phyloP scores from a whole-genome alignment of 2,329 filamentous ascomycete species.

The Xylariaceae sp. region DNA sequence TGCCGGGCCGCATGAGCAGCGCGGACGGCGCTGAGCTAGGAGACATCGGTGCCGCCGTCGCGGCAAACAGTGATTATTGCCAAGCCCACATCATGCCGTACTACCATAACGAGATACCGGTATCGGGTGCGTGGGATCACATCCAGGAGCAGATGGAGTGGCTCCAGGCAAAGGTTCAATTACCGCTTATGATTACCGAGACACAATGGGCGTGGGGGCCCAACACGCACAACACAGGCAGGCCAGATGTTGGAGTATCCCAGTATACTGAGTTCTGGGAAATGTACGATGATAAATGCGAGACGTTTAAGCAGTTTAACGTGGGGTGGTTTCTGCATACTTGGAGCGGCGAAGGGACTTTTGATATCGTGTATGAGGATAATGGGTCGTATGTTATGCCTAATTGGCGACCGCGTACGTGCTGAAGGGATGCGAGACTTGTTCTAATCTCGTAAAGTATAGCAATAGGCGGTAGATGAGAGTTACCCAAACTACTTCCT shows the following conservation, averaged over 20 bases:
- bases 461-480: no score
- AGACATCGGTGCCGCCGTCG: background rate
- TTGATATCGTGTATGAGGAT: slow-evolving; percentile 11
- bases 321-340: slow-evolving; percentile 17
- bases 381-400: slow-evolving; percentile 11
- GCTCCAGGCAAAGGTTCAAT: background rate
- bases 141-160: slow-evolving; percentile 1
- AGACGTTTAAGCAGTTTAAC: slow-evolving; percentile 6
- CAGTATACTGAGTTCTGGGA: slow-evolving; percentile 10
- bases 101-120: background rate
- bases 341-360: slow-evolving; percentile 14
- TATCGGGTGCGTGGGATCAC: background rate
- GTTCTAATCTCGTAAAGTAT: no score
- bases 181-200: slow-evolving; percentile 4
- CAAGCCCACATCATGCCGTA: slow-evolving; percentile 6
- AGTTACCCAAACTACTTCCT: no score
- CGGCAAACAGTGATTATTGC: slow-evolving; percentile 1
- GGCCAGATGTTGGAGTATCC: background rate
- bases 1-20: slow-evolving; percentile 1
- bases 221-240: background rate
- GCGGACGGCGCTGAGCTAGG: background rate
- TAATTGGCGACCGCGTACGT: background rate
- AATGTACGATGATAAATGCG: slow-evolving; percentile 5
- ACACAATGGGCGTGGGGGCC: slow-evolving; percentile 4
- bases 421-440: no score